Evolutionary conservation across 176 grass and related monocot genomes (phyloP).

Genomic region (Avena atlantica): DNA sequence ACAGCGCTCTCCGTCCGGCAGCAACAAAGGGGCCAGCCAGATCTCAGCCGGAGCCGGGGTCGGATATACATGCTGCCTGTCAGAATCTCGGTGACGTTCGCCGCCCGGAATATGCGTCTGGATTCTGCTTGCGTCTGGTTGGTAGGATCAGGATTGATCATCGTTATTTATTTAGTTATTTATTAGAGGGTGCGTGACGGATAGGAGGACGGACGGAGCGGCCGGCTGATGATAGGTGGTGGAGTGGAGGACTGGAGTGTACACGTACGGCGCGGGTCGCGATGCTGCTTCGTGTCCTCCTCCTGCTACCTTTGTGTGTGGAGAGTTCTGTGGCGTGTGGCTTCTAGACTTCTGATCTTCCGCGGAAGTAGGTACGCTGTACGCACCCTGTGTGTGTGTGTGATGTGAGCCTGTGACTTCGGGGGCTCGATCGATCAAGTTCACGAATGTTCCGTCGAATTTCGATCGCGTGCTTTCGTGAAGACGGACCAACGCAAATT

Average conservation of each 20-base stretch:
- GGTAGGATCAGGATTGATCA: neutral
- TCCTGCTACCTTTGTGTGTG: neutral
- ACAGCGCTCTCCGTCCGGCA: neutral
- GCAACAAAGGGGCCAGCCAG: neutral
- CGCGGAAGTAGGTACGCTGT: neutral
- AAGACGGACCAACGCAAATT: neutral
- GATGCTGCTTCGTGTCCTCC: neutral
- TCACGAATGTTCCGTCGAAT: neutral
- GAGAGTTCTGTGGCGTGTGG: neutral
- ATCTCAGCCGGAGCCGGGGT: neutral
- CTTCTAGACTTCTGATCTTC: neutral
- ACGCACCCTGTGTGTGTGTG: neutral
- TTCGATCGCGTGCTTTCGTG: neutral
- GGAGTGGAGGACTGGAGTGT: neutral
- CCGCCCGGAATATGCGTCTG: neutral
- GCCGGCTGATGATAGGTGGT: no score
- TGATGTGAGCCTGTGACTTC: neutral
- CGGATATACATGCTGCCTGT: neutral
- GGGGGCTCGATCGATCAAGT: neutral
- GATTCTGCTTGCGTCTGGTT: slow-evolving; percentile 14
- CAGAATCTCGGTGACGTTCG: neutral
- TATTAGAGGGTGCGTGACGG: neutral
- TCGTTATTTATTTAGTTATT: no score
- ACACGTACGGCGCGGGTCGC: neutral
- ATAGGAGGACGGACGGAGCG: neutral